Conservation (phyloP, 2,329 filamentous ascomycete species). For the Xylariaceae sp. region DNA sequence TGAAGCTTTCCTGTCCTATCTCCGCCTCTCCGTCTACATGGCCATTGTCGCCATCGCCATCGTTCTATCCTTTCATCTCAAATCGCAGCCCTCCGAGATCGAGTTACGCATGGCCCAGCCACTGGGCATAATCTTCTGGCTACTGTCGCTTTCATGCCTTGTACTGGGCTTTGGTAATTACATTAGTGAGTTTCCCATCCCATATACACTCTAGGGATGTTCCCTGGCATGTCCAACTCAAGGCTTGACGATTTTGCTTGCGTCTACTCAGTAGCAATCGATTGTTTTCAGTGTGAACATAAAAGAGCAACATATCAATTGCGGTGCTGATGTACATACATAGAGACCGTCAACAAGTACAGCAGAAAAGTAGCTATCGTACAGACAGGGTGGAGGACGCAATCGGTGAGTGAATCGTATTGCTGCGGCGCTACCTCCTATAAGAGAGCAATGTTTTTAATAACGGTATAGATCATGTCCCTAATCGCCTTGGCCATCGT, state of each 20-base stretch:
- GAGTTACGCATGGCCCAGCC: slow-evolving; percentile 78
- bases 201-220: too few relatives aligned
- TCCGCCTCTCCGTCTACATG: slow-evolving; percentile 86
- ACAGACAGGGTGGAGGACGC: slow-evolving; percentile 90
- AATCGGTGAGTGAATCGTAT: slow-evolving; percentile 36
- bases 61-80: slow-evolving; percentile 88
- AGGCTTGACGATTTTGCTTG: too few relatives aligned
- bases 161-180: slow-evolving; percentile 80
- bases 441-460: too few relatives aligned
- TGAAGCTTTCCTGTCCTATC: slow-evolving; percentile 78
- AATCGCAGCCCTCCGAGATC: slow-evolving; percentile 60
- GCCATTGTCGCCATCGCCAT: slow-evolving; percentile 86
- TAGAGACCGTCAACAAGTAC: slow-evolving; percentile 73
- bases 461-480: slow-evolving; percentile 49
- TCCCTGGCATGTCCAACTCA: too few relatives aligned
- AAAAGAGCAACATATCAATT: too few relatives aligned
- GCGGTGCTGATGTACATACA: background rate
- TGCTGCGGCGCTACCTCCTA: too few relatives aligned
- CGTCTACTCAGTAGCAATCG: too few relatives aligned
- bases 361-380: slow-evolving; percentile 75
- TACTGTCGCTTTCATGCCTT: slow-evolving; percentile 72
- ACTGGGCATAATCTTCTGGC: slow-evolving; percentile 84
- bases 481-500: slow-evolving; percentile 60
- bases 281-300: too few relatives aligned
- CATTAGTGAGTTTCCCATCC: slow-evolving; percentile 50